Base-by-base conservation (phyloP, 163 green algal species). In the Smithsoniella earleae region DNA sequence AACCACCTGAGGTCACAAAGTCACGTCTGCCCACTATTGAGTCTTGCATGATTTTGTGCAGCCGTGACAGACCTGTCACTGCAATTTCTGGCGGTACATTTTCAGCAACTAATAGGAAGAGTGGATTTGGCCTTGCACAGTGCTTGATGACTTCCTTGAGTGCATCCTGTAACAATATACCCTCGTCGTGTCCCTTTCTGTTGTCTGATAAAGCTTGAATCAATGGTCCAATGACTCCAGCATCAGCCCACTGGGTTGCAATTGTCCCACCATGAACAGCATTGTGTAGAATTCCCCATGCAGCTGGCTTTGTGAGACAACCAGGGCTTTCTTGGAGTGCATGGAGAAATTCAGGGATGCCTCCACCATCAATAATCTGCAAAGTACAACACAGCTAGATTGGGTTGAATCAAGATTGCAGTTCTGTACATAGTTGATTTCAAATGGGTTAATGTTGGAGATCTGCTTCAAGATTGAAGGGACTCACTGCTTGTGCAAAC, bases 61-160 rank as follows among this genome's bases (percentile, higher is more conserved):
- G 27, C 8, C 58, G 18, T 3, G 58, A 69, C 58, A 69, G 20
- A 10, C 3, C 58, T 69, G 20, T 16, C 20, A 34, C 6, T 36
- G 58, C 58, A 4, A 69, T 16, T 38, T 69, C 58, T 13, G 20
- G 5, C 20, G 58, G 58, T 4, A 37, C n/a, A 13, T 18, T 25
- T 31, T 18, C 18, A 22, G 58, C 38, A 16, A 69, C 34, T 31
- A 69, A 13, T 37, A 34, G 22, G 43, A 69, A 69, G 6, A 69
- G 58, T 36, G 58, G 58, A 38, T 30, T 34, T 10, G 58, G 58
- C 18, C 28, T 30, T 34, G 34, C 27, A 33, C 58, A 69, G 34
- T 69, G 58, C 58, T 69, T 69, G 27, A 69, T 31, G 20, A 69
- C 58, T 40, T 69, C 58, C 25, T 69, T 69, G 25, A 69, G 16